Evolutionary conservation across 2,329 filamentous ascomycete genomes (phyloP).

Genomic region (Coniochaeta hoffmannii): DNA sequence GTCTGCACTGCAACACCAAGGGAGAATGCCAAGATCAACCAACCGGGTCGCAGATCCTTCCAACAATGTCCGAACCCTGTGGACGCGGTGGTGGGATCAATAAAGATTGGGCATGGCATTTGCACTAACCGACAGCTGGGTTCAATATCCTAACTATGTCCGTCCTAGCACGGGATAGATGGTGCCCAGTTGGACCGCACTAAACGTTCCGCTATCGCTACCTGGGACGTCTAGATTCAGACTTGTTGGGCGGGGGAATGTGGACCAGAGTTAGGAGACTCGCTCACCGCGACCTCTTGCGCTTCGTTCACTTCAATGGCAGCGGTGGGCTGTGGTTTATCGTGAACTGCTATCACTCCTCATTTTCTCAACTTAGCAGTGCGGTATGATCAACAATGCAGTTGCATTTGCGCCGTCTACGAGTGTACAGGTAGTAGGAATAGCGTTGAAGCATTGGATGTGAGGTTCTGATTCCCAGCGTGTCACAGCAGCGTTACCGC

Average conservation of each 20-base stretch:
- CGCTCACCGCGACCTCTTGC: too few species aligned
- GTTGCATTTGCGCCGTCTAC: too few species aligned
- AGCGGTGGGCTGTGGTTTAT: too few species aligned
- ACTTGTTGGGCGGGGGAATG: not conserved
- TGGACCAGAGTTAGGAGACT: too few species aligned
- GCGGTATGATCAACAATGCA: too few species aligned
- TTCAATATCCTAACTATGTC: not conserved
- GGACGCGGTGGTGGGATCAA: not conserved
- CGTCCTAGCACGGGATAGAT: not conserved
- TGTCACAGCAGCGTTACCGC: too few species aligned
- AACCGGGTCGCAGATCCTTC: not conserved
- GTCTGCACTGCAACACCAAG: not conserved
- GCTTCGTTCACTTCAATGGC: too few species aligned
- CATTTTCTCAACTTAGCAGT: too few species aligned
- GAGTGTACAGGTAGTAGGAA: too few species aligned
- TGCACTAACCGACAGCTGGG: not conserved
- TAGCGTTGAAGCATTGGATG: too few species aligned
- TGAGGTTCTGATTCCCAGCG: too few species aligned
- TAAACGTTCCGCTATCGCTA: not conserved
- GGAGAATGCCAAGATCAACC: not conserved
- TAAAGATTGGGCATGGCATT: not conserved
- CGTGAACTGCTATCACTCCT: too few species aligned
- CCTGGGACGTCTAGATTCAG: not conserved
- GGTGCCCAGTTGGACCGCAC: not conserved
- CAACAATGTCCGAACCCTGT: slow-evolving; percentile 1